phyloP scores from a whole-genome alignment of 2,329 filamentous ascomycete genomes.

The Thelonectria olida region DNA sequence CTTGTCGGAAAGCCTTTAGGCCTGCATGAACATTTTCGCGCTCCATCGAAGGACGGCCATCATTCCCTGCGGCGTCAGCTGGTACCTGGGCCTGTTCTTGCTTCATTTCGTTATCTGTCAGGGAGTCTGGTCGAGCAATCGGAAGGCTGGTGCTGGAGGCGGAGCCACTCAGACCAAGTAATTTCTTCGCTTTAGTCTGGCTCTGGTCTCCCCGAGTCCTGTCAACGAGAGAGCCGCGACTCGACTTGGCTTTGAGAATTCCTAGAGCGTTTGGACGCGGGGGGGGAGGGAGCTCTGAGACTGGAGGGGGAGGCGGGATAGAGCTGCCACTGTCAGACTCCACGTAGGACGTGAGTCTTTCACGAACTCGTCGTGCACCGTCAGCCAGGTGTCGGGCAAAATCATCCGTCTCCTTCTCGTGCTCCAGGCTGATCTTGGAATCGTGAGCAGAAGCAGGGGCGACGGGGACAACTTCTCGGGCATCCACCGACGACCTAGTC shows the following conservation, averaged over 20 bases:
- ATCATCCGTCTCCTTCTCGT: constrained; percentile 66
- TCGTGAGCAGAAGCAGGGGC: constrained; percentile 16
- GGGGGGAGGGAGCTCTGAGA: constrained; percentile 53
- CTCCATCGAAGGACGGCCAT: constrained; percentile 38
- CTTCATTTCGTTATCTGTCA: constrained; percentile 21
- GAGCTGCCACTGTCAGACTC: constrained; percentile 64
- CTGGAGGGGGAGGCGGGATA: constrained; percentile 34
- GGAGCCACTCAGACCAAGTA: constrained; percentile 65
- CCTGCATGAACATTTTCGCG: constrained; percentile 59
- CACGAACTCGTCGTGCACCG: constrained; percentile 75
- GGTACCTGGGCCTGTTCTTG: constrained; percentile 14
- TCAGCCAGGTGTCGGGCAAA: constrained; percentile 79
- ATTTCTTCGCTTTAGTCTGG: constrained; percentile 67
- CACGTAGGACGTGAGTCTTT: constrained; percentile 75
- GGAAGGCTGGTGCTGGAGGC: constrained; percentile 52
- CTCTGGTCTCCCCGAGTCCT: constrained; percentile 52
- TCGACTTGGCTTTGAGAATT: constrained; percentile 73
- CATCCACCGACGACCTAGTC: constrained; percentile 32
- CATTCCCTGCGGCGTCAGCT: constrained; percentile 35
- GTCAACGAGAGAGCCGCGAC: constrained; percentile 70
- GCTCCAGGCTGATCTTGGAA: constrained; percentile 46
- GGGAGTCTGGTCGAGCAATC: constrained; percentile 49
- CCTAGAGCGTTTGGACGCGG: constrained; percentile 66
- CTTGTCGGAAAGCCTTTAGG: constrained; percentile 65
- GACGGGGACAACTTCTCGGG: constrained; percentile 1